Base-by-base conservation (phyloP, 768 basidiomycete genomes). In the Pholiota conissans region DNA sequence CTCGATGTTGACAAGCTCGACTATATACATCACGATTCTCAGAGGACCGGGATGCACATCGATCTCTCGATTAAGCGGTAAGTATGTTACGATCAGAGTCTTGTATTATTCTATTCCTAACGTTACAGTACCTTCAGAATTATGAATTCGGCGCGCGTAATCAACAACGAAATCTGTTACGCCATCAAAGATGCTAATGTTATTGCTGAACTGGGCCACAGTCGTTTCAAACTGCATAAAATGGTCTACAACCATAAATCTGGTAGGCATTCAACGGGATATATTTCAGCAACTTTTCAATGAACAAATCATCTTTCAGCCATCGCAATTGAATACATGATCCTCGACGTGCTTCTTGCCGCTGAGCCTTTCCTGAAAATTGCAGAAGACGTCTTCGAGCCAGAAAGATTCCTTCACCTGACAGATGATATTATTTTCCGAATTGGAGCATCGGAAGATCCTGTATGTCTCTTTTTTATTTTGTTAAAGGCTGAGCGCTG, bases 1-100 rank as follows among this genome's bases (percentile, higher is more conserved):
- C 76, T 94, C 4, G 92, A 94, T 64, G 91, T 94, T 5, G 91
- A 94, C 77, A 93, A 93, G 90, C 89, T 91, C 52, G 92, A 94
- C 65, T 94, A 94, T 61, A 90, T 94, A 54, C 75, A 83, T 5
- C 77, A 92, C 2, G 92, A 94, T 65, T 84, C 83, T 0, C 83
- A 84, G 49, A 86, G 85, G 63, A 81, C 90, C 29, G 91, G 90
- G 11, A 85, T 89, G 42, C 75, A 77, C 60, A 79, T 74, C 74
- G 81, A 65, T 71, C 79, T 77, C 58, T 87, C 70, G 65, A 79
- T 66, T 49, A 78, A 52, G 62, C 77, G 65, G 85, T 84, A 73
- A 74, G 62, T 50, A n/a, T n/a, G n/a, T n/a, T n/a, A n/a, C n/a
- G n/a, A n/a, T n/a, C n/a, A n/a, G n/a, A n/a, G 26, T 3, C 20